Conservation (phyloP, 306 rosid species). For the Glycine tomentella region DNA sequence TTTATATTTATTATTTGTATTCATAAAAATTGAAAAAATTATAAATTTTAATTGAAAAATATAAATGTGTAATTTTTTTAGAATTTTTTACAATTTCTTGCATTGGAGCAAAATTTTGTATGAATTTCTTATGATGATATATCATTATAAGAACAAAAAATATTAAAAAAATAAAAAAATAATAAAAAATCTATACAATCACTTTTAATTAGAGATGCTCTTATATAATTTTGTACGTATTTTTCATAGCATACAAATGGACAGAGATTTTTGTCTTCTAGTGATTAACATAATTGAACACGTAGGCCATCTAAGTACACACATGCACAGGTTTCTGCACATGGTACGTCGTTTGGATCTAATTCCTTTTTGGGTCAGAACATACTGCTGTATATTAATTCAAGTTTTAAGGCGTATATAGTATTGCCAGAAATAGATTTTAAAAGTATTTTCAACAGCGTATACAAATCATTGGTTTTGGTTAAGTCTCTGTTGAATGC, state of each 20-base stretch:
- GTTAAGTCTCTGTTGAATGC: background rate
- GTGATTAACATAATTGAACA: background rate
- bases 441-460: background rate
- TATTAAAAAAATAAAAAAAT: no score
- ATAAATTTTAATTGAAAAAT: no score
- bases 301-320: background rate
- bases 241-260: background rate
- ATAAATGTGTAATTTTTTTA: no score
- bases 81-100: no score
- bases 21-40: no score
- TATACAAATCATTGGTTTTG: background rate
- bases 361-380: constrained; percentile 12
- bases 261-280: background rate
- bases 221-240: no score
- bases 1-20: no score
- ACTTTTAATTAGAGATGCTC: no score
- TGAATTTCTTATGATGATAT: no score
- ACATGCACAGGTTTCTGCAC: background rate
- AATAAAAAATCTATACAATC: no score
- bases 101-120: no score
- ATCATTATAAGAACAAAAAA: no score
- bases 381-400: background rate
- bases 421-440: background rate
- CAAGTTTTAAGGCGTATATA: background rate
- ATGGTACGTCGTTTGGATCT: constrained; percentile 12